Conservation (phyloP, 345 rosid species). For the Firmiana major region DNA sequence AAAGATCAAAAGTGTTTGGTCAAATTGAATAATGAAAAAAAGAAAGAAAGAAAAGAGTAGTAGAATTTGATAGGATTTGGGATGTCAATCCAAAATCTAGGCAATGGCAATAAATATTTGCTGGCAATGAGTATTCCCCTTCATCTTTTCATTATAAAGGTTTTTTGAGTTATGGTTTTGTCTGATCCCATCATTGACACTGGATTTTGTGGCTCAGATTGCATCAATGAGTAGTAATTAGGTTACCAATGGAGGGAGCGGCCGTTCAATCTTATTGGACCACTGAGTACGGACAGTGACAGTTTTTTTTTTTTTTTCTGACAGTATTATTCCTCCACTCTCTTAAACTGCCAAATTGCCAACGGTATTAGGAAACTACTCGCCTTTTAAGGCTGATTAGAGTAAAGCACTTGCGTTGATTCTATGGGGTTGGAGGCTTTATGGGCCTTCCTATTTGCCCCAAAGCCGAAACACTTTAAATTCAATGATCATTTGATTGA, state of each 20-base stretch:
- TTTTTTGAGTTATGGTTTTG: not conserved
- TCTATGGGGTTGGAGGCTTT: not conserved
- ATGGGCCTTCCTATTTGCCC: not conserved
- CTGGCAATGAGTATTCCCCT: not conserved
- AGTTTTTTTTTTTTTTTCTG: not conserved
- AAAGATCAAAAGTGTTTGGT: not conserved
- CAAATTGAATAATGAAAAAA: constrained; percentile 12
- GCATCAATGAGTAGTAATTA: not conserved
- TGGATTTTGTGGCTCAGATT: constrained; percentile 22
- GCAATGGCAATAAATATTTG: not conserved
- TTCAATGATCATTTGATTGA: not conserved
- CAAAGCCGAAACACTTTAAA: not conserved
- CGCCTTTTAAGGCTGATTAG: not conserved
- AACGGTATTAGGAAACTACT: not conserved
- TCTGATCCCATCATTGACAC: constrained; percentile 16
- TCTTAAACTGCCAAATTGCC: not conserved
- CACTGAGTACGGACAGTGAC: not conserved
- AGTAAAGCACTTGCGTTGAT: too few relatives aligned
- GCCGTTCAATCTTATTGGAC: constrained; percentile 13
- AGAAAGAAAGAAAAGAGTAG: not conserved
- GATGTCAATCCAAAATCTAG: constrained; percentile 2
- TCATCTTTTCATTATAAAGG: not conserved
- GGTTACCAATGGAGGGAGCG: not conserved
- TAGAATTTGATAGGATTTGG: not conserved
- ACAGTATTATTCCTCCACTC: not conserved